phyloP scores from a whole-genome alignment of 139 green algal species.

The Desmodesmus armatus region DNA sequence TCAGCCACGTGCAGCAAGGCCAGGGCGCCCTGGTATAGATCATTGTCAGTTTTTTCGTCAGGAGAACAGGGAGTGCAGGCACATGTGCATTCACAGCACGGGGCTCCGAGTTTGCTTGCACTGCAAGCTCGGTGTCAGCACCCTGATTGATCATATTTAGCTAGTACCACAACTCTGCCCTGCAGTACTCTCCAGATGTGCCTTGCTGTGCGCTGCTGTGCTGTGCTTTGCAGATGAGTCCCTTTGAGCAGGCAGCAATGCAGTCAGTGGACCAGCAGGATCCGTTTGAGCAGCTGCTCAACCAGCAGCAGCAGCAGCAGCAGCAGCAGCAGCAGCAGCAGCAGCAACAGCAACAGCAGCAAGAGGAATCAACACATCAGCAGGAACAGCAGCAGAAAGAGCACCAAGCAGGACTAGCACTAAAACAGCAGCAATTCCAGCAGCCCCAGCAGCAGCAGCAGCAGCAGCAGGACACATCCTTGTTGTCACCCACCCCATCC shows the following conservation, averaged over 20 bases:
- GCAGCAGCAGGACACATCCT: neutral
- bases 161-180: neutral
- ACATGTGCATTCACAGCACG: no score
- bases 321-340: constrained; percentile 12
- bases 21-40: no score
- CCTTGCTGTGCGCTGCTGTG: neutral
- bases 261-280: no score
- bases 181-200: no score
- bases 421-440: neutral
- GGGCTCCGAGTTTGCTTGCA: no score
- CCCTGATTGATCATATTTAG: no score
- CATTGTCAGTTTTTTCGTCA: no score
- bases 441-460: neutral
- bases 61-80: no score
- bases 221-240: no score
- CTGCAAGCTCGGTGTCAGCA: no score
- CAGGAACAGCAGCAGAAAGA: neutral
- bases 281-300: neutral
- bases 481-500: neutral
- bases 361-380: neutral
- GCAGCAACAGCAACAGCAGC: neutral
- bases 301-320: constrained; percentile 30
- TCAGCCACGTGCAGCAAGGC: no score
- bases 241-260: no score
- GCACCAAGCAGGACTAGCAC: neutral